phyloP scores from a whole-genome alignment of 2,329 filamentous ascomycete species.

The Hypocreales sp. region DNA sequence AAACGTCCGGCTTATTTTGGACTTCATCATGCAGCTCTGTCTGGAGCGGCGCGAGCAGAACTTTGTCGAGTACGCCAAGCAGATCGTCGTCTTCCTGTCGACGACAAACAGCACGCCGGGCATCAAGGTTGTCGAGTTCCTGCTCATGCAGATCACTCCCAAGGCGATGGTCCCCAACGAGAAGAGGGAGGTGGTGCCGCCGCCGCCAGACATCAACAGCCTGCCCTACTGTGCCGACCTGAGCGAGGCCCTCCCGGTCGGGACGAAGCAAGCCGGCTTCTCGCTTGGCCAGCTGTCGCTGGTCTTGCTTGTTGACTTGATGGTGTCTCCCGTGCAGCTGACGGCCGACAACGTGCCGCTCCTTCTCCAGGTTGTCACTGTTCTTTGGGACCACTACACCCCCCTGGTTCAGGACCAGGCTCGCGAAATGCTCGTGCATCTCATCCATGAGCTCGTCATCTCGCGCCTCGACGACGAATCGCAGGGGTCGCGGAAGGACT shows the following conservation, averaged over 20 bases:
- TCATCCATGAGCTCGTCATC: constrained; percentile 91
- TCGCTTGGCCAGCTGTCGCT: constrained; percentile 86
- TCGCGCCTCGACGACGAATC: constrained; percentile 56
- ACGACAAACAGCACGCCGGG: constrained; percentile 60
- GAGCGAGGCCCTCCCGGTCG: constrained; percentile 61
- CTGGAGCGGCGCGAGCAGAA: constrained; percentile 92
- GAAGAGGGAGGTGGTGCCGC: constrained; percentile 52
- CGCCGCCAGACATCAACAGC: constrained; percentile 56
- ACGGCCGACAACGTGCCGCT: constrained; percentile 67
- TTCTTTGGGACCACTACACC: constrained; percentile 96
- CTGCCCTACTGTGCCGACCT: constrained; percentile 87
- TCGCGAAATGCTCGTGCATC: constrained; percentile 91
- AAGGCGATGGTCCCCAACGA: constrained; percentile 95
- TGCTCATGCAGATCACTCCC: constrained; percentile 79
- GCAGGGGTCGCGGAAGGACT: constrained; percentile 45
- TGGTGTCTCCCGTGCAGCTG: constrained; percentile 81
- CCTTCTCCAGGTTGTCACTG: constrained; percentile 77
- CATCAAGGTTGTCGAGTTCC: constrained; percentile 84
- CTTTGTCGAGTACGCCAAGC: constrained; percentile 95
- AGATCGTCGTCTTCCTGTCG: constrained; percentile 91
- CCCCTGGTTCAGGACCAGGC: constrained; percentile 91
- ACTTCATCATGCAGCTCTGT: constrained; percentile 92
- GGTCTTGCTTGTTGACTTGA: constrained; percentile 86
- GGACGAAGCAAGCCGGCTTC: constrained; percentile 83
- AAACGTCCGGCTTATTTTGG: constrained; percentile 85